Percentiles rank a stretch among this genome's conserved stretches.
These are phyloP conservation scores for Ziziphus jujuba DNA, from an alignment of 306 rosid genomes.

Conservation along the genomic window DNA sequence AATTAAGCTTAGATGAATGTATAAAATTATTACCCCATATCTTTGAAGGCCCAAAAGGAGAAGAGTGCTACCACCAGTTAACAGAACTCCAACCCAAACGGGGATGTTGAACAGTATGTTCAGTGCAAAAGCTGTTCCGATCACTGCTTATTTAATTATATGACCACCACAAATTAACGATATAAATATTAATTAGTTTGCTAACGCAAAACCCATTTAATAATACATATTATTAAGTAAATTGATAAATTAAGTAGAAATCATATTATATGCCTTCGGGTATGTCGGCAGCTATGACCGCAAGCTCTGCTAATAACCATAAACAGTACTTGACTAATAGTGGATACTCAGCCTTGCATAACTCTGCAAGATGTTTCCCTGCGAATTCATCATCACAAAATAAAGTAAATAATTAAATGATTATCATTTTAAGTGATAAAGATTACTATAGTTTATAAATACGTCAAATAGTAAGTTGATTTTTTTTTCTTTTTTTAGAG, in stretches of 20 bases:
- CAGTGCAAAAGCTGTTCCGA: slow-evolving; percentile 87
- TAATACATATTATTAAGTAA: neutral
- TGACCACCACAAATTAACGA: neutral
- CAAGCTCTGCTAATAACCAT: slow-evolving; percentile 80
- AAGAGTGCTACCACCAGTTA: slow-evolving; percentile 79
- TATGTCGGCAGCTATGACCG: slow-evolving; percentile 91
- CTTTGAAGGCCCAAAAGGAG: slow-evolving; percentile 74
- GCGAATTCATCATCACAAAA: slow-evolving; percentile 8
- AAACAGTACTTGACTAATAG: slow-evolving; percentile 58
- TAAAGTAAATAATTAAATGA: too few species aligned
- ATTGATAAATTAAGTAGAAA: neutral
- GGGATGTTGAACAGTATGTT: slow-evolving; percentile 79
- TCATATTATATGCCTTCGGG: slow-evolving; percentile 56
- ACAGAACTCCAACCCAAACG: slow-evolving; percentile 74
- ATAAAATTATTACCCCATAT: slow-evolving; percentile 53
- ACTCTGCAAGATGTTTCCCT: slow-evolving; percentile 88
- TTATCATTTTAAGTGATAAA: too few species aligned
- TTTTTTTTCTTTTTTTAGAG: too few species aligned
- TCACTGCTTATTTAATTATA: slow-evolving; percentile 56
- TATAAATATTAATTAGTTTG: too few species aligned
- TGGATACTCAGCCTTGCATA: slow-evolving; percentile 84
- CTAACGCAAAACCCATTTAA: neutral
- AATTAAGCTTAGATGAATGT: too few species aligned
- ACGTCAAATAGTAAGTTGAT: too few species aligned
- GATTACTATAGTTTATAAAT: neutral